These are phyloP conservation scores for Eimeria sp. DNA, from an alignment of 169 alveolate species.

Conservation along the genomic window DNA sequence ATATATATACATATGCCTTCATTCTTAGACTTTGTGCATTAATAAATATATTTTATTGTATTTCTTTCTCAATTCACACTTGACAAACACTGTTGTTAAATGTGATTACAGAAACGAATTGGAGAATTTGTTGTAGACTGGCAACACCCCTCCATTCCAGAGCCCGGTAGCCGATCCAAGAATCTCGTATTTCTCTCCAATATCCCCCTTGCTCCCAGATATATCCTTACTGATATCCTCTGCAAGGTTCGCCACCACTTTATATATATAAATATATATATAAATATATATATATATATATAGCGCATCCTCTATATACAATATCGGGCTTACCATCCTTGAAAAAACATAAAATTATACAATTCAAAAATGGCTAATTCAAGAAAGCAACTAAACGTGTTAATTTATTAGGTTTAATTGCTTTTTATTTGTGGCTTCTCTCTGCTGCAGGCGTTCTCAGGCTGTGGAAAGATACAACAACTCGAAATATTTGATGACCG, in stretches of 20 bases:
- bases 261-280: no score
- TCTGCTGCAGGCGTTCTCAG: slow-evolving; percentile 72
- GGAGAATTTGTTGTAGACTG: slow-evolving; percentile 77
- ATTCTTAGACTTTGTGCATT: no score
- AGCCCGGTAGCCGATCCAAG: slow-evolving; percentile 67
- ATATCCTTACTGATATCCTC: slow-evolving; percentile 38
- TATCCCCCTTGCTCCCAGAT: slow-evolving; percentile 76
- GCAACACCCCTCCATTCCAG: slow-evolving; percentile 72
- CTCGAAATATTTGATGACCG: slow-evolving; percentile 81
- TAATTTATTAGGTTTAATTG: no score
- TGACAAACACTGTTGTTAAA: background rate
- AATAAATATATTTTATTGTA: no score
- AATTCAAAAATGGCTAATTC: no score
- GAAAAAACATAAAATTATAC: no score
- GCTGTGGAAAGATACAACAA: slow-evolving; percentile 75
- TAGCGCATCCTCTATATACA: background rate
- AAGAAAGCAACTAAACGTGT: no score
- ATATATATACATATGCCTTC: no score
- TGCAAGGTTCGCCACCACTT: slow-evolving; percentile 28
- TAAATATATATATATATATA: no score
- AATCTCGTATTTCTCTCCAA: slow-evolving; percentile 79
- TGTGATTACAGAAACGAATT: slow-evolving; percentile 67
- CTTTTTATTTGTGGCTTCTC: background rate
- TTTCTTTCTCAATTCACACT: no score
- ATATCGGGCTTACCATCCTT: background rate